Evolutionary conservation across 169 alveolate genomes (phyloP), one percentile per base, ranked within the genome.

Genomic region (Plasmodium falciparum): DNA sequence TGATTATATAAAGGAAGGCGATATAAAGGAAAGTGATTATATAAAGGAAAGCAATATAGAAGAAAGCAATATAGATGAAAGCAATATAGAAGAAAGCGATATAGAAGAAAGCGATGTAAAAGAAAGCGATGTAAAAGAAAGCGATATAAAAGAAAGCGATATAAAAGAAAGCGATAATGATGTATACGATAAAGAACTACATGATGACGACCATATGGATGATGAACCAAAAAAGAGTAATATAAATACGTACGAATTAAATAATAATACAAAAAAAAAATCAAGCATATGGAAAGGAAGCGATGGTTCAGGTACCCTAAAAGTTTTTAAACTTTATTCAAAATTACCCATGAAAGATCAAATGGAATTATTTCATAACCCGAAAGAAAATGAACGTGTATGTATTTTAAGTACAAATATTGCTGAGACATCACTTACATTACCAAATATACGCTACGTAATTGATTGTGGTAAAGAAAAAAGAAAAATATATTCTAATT

Each of bases 381-480:
- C 99, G 24, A 93, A 91, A 29, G 98, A 95, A 8, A 95, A 95
- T 86, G 97, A 97, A 91, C 95, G 99, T 15, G 90, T 97, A 61
- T 97, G 99, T 39, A 97, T 99, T 50, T 95, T 99, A 45, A 95
- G 99, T n/a, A 99, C 99, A 26, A 98, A 99, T 85, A 99, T 99
- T 2, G 99, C 99, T 13, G 99, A 99, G 94, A 98, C 99, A 15
- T 98, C 99, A 8, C 92, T 99, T 26, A 99, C 99, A 12, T 96
- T 99, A 52, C 99, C 99, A 20, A 98, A 98, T 75, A 95, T 97
- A 49, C 93, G 99, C 47, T 98, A 97, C 90, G 99, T 98, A 22
- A 95, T 98, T 7, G 99, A 98, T 89, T 92, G 98, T 50, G 99
- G 99, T n/a, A 97, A 97, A 89, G 98, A 97, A 88, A 98, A 98